Evolutionary conservation across 352 stramenopile species (phyloP).

Genomic region (Aphanomyces invadans): DNA sequence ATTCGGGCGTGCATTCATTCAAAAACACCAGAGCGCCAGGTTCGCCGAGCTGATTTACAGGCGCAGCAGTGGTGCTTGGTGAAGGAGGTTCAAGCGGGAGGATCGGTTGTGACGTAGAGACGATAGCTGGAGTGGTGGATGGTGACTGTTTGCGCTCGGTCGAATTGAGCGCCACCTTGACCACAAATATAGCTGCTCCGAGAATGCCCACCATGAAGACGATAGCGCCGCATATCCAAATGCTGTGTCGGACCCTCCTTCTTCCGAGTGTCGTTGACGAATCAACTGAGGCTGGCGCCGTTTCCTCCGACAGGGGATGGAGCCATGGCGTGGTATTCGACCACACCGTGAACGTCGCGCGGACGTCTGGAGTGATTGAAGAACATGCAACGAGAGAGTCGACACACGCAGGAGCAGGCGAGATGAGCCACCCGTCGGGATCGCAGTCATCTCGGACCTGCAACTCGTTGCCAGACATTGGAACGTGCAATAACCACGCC

Average conservation of each 20-base stretch:
- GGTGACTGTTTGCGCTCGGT: not conserved
- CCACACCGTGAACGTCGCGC: not conserved
- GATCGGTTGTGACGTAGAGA: not conserved
- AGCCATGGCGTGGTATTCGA: not conserved
- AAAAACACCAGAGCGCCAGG: not conserved
- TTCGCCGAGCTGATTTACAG: not conserved
- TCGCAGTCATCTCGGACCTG: not conserved
- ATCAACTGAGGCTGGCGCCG: not conserved
- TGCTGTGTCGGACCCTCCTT: not conserved
- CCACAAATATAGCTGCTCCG: not conserved
- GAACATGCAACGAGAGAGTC: slow-evolving; percentile 1
- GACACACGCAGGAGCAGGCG: not conserved
- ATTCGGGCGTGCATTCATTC: not conserved
- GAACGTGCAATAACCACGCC: not conserved
- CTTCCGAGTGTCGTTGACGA: not conserved
- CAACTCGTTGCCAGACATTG: not conserved
- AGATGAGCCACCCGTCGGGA: not conserved
- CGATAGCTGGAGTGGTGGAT: not conserved
- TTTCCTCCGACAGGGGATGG: not conserved
- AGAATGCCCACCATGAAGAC: not conserved
- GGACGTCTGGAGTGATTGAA: not conserved
- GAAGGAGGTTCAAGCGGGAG: not conserved
- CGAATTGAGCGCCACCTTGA: not conserved
- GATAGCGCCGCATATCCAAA: not conserved
- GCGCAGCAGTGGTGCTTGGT: not conserved